phyloP scores from a whole-genome alignment of 1,284 basidiomycete species.

The Sporisorium exsertum region DNA sequence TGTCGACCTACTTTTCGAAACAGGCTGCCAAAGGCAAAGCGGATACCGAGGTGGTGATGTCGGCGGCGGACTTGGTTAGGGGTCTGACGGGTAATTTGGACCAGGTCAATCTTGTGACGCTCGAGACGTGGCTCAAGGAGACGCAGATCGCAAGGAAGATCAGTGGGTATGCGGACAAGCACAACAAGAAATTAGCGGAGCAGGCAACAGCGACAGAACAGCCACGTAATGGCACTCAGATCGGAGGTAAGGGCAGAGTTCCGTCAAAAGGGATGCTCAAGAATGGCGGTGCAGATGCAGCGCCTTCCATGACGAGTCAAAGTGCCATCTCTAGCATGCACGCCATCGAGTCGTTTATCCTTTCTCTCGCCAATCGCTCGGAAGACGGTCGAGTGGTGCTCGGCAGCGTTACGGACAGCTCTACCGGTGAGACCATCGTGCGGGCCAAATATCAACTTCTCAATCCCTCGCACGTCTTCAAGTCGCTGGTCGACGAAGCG shows the following conservation, averaged over 20 bases:
- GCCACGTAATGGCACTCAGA: conserved; percentile 3
- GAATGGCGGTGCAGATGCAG: background rate
- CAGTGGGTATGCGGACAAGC: conserved; percentile 81
- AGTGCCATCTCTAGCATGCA: conserved; percentile 81
- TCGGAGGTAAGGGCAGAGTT: conserved; percentile 1
- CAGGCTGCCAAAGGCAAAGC: conserved; percentile 15
- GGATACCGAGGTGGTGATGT: conserved; percentile 72
- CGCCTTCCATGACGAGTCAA: conserved; percentile 5
- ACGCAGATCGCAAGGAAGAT: conserved; percentile 82
- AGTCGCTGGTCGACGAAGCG: conserved; percentile 82
- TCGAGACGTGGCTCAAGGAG: conserved; percentile 83
- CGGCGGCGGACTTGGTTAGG: conserved; percentile 76
- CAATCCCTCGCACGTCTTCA: conserved; percentile 90
- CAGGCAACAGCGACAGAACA: conserved; percentile 63
- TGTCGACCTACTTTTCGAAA: conserved; percentile 36
- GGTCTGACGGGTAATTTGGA: conserved; percentile 78
- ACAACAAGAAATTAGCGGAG: conserved; percentile 73
- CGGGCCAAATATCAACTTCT: conserved; percentile 91
- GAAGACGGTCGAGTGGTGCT: conserved; percentile 75
- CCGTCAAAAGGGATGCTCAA: background rate
- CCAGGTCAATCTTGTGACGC: conserved; percentile 78
- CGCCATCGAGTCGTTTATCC: conserved; percentile 84
- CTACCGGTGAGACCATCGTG: conserved; percentile 64
- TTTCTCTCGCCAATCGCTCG: conserved; percentile 82
- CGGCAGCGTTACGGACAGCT: background rate